A percentile compares a stretch with the other conserved stretches of the same genome.
These are phyloP conservation scores for Malassezia pachydermatis DNA, from an alignment of 1,284 basidiomycete genomes.

Conservation along the genomic window DNA sequence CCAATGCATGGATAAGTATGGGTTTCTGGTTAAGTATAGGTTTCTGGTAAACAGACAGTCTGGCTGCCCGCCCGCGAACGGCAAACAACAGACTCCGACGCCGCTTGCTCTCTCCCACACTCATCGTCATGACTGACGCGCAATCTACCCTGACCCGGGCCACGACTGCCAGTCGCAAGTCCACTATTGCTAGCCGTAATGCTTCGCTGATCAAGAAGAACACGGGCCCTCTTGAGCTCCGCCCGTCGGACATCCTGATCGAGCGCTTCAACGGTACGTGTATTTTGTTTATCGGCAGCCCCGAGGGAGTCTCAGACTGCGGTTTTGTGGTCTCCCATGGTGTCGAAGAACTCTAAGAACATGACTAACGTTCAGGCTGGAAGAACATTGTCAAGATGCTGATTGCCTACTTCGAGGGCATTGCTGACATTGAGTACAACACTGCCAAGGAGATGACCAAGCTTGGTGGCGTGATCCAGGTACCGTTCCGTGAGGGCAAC, in stretches of 20 bases:
- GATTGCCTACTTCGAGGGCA: conserved; percentile 57
- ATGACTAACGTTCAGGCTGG: conserved; percentile 63
- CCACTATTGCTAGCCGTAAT: conserved; percentile 48
- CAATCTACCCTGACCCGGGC: conserved; percentile 43
- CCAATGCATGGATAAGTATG: too few species aligned
- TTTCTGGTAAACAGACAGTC: too few species aligned
- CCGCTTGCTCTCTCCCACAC: conserved; percentile 14
- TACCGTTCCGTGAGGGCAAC: conserved; percentile 87
- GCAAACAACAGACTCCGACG: too few species aligned
- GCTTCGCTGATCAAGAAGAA: conserved; percentile 50
- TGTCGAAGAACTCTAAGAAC: too few species aligned
- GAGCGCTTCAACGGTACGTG: conserved; percentile 57
- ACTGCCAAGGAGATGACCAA: conserved; percentile 87
- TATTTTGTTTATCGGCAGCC: too few species aligned
- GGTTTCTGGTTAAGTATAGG: too few species aligned
- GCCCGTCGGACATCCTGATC: conserved; percentile 90
- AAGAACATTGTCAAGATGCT: conserved; percentile 67
- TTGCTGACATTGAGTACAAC: conserved; percentile 57
- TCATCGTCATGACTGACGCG: conserved; percentile 37
- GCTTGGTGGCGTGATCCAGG: conserved; percentile 92
- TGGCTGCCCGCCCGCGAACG: too few species aligned
- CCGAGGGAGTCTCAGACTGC: too few species aligned
- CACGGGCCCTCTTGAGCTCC: conserved; percentile 62
- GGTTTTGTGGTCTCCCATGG: too few species aligned
- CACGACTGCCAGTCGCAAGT: conserved; percentile 44